phyloP scores from a whole-genome alignment of 148 eudicot genomes.

The Euryodendron excelsum region DNA sequence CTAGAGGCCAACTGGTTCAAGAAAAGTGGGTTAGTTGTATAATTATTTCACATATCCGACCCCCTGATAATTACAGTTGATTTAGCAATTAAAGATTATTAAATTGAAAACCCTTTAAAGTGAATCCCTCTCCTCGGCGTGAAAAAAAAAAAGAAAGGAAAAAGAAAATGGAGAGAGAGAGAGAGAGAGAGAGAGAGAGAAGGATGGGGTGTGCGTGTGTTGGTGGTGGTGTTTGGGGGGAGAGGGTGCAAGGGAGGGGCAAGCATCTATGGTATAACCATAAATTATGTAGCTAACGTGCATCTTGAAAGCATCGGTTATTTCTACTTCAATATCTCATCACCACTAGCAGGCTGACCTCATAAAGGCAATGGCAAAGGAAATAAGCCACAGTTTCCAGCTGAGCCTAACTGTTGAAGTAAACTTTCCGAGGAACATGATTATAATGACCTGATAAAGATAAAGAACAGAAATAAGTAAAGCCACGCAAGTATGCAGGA shows the following conservation, averaged over 20 bases:
- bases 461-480: not conserved
- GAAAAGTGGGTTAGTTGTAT: not conserved
- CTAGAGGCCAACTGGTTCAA: constrained; percentile 85
- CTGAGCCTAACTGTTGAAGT: constrained; percentile 63
- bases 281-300: not conserved
- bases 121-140: not conserved
- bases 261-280: not conserved
- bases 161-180: too few relatives aligned
- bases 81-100: not conserved
- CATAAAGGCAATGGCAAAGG: constrained; percentile 60
- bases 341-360: constrained; percentile 42
- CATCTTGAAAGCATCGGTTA: not conserved
- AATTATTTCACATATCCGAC: not conserved
- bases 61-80: not conserved
- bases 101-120: not conserved
- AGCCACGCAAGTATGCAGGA: not conserved
- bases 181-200: too few relatives aligned
- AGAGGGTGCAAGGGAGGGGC: not conserved
- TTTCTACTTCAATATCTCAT: not conserved
- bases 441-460: constrained; percentile 55
- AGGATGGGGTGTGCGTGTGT: not conserved
- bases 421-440: constrained; percentile 85
- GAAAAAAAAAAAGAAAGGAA: not conserved
- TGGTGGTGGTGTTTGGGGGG: too few relatives aligned
- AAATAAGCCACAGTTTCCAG: constrained; percentile 85